phyloP scores from a whole-genome alignment of 2,329 filamentous ascomycete genomes.

The Epichloe scottii region DNA sequence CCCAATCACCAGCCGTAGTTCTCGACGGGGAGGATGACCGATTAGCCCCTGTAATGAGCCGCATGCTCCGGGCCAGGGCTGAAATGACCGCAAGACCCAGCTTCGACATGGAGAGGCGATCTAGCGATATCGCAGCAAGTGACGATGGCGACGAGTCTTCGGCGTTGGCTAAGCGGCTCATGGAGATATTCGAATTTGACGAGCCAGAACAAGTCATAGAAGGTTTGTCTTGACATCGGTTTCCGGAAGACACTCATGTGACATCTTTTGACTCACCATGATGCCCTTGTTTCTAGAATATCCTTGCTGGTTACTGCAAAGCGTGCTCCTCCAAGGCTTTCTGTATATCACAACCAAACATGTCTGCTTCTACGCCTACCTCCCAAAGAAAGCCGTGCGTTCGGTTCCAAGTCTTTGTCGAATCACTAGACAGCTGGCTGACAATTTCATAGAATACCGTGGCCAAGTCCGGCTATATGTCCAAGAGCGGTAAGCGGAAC shows the following conservation, averaged over 20 bases:
- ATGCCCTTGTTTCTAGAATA: conserved; percentile 47
- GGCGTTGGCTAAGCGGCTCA: conserved; percentile 57
- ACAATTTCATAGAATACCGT: conserved; percentile 44
- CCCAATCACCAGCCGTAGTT: conserved; percentile 10
- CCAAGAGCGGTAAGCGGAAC: conserved; percentile 79
- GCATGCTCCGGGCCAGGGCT: conserved; percentile 61
- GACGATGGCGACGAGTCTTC: conserved; percentile 32
- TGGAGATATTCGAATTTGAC: conserved; percentile 77
- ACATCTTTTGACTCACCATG: not conserved
- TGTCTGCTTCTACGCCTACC: conserved; percentile 92
- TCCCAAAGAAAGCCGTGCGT: conserved; percentile 80
- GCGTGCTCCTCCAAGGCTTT: conserved; percentile 82
- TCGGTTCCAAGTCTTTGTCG: not conserved
- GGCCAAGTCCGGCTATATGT: conserved; percentile 77
- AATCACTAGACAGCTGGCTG: conserved; percentile 6
- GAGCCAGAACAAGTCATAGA: conserved; percentile 73
- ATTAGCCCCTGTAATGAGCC: conserved; percentile 60
- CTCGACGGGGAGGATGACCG: conserved; percentile 26
- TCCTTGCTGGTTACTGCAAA: conserved; percentile 86
- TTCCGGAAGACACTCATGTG: conserved; percentile 3
- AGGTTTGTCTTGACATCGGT: conserved; percentile 31
- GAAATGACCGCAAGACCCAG: conserved; percentile 47
- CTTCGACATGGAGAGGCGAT: conserved; percentile 39
- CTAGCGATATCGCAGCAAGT: conserved; percentile 24
- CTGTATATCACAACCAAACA: conserved; percentile 91